phyloP scores from a whole-genome alignment of 768 basidiomycete species.

The Clitopilus hobsonii region DNA sequence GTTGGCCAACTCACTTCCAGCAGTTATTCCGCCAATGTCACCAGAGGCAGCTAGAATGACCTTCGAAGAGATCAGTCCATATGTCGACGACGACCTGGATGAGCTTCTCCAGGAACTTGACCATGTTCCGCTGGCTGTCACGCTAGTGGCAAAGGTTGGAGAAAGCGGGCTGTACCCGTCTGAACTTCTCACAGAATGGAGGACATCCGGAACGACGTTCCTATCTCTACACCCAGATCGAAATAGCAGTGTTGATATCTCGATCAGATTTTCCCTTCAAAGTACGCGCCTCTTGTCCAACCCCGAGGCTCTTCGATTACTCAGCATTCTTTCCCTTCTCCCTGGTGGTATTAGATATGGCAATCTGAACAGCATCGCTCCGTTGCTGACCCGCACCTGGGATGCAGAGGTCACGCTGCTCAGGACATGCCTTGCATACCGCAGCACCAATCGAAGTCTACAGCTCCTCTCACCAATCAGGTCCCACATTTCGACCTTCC shows the following conservation, averaged over 20 bases:
- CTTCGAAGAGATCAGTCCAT: neutral
- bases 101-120: neutral
- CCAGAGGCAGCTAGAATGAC: neutral
- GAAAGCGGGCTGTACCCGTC: neutral
- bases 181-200: neutral
- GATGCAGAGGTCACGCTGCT: neutral
- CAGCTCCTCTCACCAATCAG: neutral
- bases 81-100: neutral
- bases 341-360: neutral
- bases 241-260: neutral
- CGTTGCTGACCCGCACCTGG: neutral
- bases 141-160: neutral
- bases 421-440: neutral
- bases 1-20: neutral
- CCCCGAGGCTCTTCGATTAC: neutral
- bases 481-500: neutral
- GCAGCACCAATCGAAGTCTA: neutral
- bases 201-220: neutral
- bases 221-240: neutral
- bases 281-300: neutral
- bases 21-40: neutral
- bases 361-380: neutral
- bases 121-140: neutral
- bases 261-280: neutral
- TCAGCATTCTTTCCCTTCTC: neutral